Evolutionary conservation across 208 protist species (phyloP), one percentile per base, ranked within the genome.

Genomic region (Trypanosoma platydactyli): DNA sequence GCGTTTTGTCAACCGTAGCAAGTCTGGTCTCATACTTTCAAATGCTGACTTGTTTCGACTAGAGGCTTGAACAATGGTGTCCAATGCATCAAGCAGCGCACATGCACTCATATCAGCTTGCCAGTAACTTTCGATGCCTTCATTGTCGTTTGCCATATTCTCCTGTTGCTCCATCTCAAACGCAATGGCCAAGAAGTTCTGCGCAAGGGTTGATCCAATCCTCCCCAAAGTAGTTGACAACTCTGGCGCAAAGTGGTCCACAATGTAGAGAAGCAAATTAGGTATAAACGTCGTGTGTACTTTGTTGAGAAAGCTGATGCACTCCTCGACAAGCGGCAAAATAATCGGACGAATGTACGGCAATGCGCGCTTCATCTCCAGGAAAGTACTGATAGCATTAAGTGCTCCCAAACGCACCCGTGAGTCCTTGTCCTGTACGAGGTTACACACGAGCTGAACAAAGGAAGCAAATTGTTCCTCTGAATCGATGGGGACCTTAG

Each of bases 241-340:
- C 71, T 96, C 87, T 11, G 85, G 84, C 18, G 90, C 77, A 71
- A 94, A 96, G 77, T 96, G 81, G 12, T 84, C 85, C 18, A 83
- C 75, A n/a, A 96, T 71, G 73, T 92, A 86, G n/a, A 92, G 74
- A 24, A 96, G 80, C 4, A 80, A 85, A 12, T 77, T 76, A 7
- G 90, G 90, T 22, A 96, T 81, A 61, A 92, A 94, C 9, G 84
- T 88, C 18, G 90, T 96, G 53, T 92, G 80, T n/a, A 96, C 87
- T 54, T 74, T 76, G 65, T 88, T 77, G 41, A 96, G 65, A 51
- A 96, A 94, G 33, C 9, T 25, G 15, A 96, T 80, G 55, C 90
- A 94, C 76, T 94, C 84, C 74, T 96, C 84, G 7, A 94, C 80
- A 9, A 96, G 76, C 0, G 90, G 85, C 24, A 91, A 77, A 52